A percentile compares a stretch with the other conserved stretches of the same genome.
These are phyloP conservation scores for Cyberlindnera euphorbiae DNA, from an alignment of 805 yeast species.

Conservation along the genomic window DNA sequence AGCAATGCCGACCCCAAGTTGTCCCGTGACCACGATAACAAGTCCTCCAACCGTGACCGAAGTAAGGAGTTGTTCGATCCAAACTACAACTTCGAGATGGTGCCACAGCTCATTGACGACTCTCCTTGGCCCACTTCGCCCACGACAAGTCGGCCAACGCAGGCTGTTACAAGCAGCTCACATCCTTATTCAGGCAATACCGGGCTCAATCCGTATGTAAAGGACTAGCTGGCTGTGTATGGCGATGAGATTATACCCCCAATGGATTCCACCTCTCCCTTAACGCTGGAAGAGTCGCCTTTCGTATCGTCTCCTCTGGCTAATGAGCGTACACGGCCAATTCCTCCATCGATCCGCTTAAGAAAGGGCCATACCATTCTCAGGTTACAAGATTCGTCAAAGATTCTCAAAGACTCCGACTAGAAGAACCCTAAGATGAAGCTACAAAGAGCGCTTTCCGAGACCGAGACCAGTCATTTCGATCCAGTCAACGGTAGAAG, in stretches of 20 bases:
- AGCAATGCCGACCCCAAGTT: too few species aligned
- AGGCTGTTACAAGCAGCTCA: too few species aligned
- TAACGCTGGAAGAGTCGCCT: neutral
- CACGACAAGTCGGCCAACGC: too few species aligned
- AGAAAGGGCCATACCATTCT: slow-evolving; percentile 7
- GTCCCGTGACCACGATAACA: too few species aligned
- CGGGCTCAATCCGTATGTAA: too few species aligned
- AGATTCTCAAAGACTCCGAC: slow-evolving; percentile 2
- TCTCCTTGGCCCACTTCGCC: too few species aligned
- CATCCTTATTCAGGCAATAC: too few species aligned
- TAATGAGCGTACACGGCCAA: too few species aligned
- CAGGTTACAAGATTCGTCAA: slow-evolving; percentile 1
- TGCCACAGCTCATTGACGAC: too few species aligned
- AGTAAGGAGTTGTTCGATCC: too few species aligned
- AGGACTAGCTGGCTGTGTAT: slow-evolving; percentile 1
- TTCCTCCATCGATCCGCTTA: neutral
- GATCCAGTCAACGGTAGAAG: slow-evolving; percentile 50
- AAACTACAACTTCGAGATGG: too few species aligned
- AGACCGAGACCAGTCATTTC: slow-evolving; percentile 58
- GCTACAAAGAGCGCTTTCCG: slow-evolving; percentile 56
- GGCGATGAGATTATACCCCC: slow-evolving; percentile 8
- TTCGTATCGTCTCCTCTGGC: neutral
- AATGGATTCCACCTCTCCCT: neutral
- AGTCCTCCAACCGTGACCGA: too few species aligned
- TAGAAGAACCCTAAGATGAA: slow-evolving; percentile 21